Base-by-base conservation (phyloP, 2,329 filamentous ascomycete genomes). In the Xylariaceae sp. region DNA sequence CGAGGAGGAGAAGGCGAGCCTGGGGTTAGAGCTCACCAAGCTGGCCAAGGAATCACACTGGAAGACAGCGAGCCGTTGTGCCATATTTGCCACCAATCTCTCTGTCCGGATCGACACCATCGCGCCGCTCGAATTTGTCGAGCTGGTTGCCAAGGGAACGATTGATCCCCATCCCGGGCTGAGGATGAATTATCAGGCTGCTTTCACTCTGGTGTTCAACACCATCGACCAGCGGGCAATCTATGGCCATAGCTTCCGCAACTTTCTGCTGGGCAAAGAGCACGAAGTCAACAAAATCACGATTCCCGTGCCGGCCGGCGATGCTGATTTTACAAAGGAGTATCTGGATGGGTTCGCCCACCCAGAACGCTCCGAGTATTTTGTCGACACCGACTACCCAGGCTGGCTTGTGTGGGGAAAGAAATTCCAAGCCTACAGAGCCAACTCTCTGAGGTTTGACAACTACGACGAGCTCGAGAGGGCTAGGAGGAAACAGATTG, bases 391-490 rank as follows among this genome's bases (percentile, higher is more conserved):
- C 38, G 90, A 97, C 58, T 85, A 94, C 58, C 88, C 90, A 4
- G 92, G 92, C 21, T 98, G 94, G 94, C 73, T 98, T 13, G 88
- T 94, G 1, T 98, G 92, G 92, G 85, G 84, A 36, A 87, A 92
- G 62, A 79, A 74, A 21, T 90, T 97, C 70, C 81, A 80, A 11
- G 92, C 83, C 0, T 88, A 83, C 60, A 78, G 80, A 44, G 79
- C 84, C 3, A 82, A 85, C 36, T 79, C 88, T 48, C 66, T 59
- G 63, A 81, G 62, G 55, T 95, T 69, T 62, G 77, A 70, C 27
- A 66, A 62, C 31, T 98, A 92, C 54, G 92, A 98, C 54, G 81
- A 86, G 11, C 68, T 86, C 0, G 92, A 98, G 61, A 79, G 66
- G 52, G 71, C 71, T 2, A 78, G 85, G 5, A 81, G 90, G 28